phyloP scores from a whole-genome alignment of 1,139 yeast genomes.

The Candida albicans region DNA sequence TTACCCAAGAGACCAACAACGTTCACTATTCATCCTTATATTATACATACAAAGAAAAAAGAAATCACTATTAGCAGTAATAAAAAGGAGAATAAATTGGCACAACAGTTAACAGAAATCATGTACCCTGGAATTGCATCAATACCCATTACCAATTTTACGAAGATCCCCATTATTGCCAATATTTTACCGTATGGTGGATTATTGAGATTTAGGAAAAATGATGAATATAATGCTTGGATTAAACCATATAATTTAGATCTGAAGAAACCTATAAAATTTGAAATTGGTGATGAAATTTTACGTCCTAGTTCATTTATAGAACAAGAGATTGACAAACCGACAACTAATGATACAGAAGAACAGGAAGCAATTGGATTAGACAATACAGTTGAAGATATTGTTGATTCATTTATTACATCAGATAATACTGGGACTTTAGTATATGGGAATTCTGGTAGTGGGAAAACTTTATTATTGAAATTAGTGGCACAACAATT shows the following conservation, averaged over 20 bases:
- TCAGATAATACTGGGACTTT: slow-evolving; percentile 54
- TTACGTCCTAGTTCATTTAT: slow-evolving; percentile 53
- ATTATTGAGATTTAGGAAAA: slow-evolving; percentile 51
- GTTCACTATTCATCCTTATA: slow-evolving; percentile 55
- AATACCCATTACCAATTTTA: slow-evolving; percentile 46
- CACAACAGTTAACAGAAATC: slow-evolving; percentile 18
- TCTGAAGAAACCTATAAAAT: slow-evolving; percentile 26
- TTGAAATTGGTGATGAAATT: slow-evolving; percentile 57
- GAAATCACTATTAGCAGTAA: slow-evolving; percentile 4
- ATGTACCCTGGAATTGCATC: slow-evolving; percentile 13
- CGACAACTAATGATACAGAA: slow-evolving; percentile 11
- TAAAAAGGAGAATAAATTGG: slow-evolving; percentile 25
- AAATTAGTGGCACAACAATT: slow-evolving; percentile 42
- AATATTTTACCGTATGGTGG: slow-evolving; percentile 63
- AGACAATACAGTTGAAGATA: slow-evolving; percentile 44
- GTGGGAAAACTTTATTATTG: slow-evolving; percentile 70
- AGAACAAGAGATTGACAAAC: slow-evolving; percentile 13
- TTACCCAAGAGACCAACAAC: slow-evolving; percentile 41
- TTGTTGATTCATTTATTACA: slow-evolving; percentile 43
- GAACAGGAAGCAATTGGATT: slow-evolving; percentile 54
- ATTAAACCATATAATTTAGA: slow-evolving; percentile 30
- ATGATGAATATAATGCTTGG: slow-evolving; percentile 48
- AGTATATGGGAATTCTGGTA: slow-evolving; percentile 73
- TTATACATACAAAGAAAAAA: slow-evolving; percentile 40
- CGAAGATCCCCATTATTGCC: slow-evolving; percentile 51